Evolutionary conservation across 257 asterid species (phyloP).

Genomic region (Mitragyna speciosa): DNA sequence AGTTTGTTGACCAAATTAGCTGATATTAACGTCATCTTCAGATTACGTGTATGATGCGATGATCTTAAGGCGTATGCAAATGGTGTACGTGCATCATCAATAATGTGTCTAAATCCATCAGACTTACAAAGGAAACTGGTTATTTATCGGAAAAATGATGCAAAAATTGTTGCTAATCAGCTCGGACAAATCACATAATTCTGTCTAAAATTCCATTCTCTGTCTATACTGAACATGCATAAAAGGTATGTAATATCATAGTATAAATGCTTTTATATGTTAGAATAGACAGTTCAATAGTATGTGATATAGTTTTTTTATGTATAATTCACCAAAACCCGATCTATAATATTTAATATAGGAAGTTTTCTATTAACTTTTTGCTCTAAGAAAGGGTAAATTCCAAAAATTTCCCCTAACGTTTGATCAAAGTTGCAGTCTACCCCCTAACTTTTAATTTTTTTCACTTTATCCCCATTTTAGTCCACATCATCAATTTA

Average conservation of each 20-base stretch:
- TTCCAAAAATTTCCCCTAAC: no score
- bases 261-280: no score
- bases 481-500: no score
- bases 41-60: neutral
- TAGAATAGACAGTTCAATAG: no score
- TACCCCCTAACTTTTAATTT: no score
- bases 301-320: no score
- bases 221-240: neutral
- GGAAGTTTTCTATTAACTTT: neutral
- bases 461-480: no score
- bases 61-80: neutral
- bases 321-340: neutral
- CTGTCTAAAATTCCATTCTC: neutral
- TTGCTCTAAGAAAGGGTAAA: no score
- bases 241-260: neutral
- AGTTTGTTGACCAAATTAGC: slow-evolving; percentile 49
- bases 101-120: neutral
- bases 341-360: neutral
- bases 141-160: neutral
- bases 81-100: neutral
- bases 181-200: neutral
- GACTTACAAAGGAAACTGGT: neutral
- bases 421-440: neutral
- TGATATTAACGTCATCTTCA: slow-evolving; percentile 24
- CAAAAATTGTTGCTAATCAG: neutral